Conservation (phyloP, 140 eudicot species). For the Eryngium alpinum region DNA sequence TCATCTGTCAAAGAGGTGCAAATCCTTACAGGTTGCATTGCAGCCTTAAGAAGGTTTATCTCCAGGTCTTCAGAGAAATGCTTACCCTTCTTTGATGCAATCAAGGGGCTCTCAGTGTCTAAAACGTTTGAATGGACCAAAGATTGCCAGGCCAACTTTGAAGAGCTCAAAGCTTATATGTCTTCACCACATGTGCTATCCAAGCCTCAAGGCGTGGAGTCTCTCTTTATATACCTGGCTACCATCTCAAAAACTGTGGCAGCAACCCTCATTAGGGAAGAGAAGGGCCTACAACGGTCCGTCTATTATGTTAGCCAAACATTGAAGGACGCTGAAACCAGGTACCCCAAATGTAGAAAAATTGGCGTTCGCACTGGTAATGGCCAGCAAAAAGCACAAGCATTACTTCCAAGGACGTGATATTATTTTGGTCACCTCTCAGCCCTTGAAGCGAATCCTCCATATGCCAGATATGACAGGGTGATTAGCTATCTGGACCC, state of each 20-base stretch:
- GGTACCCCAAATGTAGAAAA: not conserved
- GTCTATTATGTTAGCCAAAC: not conserved
- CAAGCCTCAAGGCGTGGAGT: not conserved
- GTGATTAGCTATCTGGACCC: not conserved
- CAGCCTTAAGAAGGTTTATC: not conserved
- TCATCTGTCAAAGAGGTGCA: not conserved
- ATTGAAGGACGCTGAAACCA: not conserved
- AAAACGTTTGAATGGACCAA: not conserved
- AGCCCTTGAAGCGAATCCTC: not conserved
- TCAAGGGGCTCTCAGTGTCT: not conserved
- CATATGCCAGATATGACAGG: not conserved
- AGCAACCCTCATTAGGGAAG: not conserved
- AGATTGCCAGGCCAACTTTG: not conserved
- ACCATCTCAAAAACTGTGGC: conserved; percentile 33
- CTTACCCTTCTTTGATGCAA: not conserved
- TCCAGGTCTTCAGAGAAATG: not conserved
- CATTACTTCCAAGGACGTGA: not conserved
- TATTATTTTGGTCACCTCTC: not conserved
- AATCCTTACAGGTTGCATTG: not conserved
- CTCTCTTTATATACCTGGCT: not conserved
- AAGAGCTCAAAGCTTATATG: not conserved
- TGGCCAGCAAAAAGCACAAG: not conserved
- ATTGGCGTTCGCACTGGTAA: not conserved
- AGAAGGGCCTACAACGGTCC: not conserved
- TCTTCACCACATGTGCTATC: not conserved